A percentile compares a stretch with the other conserved stretches of the same genome.
Evolutionary conservation across 192 early-diverging fungal species (phyloP).

Genomic region (Coemansia sp.): DNA sequence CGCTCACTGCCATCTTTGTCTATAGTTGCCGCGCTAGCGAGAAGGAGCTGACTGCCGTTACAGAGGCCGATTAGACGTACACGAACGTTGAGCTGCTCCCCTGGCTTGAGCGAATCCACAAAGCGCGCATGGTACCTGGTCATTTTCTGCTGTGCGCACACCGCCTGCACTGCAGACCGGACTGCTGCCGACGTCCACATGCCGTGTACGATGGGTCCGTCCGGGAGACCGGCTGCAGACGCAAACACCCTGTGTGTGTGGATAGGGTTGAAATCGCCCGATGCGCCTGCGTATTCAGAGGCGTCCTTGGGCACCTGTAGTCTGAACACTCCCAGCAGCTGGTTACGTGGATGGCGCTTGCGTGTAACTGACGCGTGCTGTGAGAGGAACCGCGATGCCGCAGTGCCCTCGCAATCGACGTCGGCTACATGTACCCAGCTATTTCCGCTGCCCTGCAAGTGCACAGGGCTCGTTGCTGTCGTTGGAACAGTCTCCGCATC

Average conservation of each 20-base stretch:
- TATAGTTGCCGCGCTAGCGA: constrained; percentile 74
- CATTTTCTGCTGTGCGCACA: constrained; percentile 77
- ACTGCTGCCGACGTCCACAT: constrained; percentile 96
- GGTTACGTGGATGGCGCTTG: constrained; percentile 59
- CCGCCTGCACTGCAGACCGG: constrained; percentile 81
- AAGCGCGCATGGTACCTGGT: constrained; percentile 74
- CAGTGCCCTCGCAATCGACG: constrained; percentile 68
- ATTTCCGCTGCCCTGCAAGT: constrained; percentile 37
- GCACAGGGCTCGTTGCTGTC: constrained; percentile 60
- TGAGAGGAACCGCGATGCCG: constrained; percentile 70
- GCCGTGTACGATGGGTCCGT: constrained; percentile 93
- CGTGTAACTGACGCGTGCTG: constrained; percentile 66
- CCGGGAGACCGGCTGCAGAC: constrained; percentile 75
- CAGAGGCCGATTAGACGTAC: constrained; percentile 81
- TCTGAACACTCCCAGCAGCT: constrained; percentile 32
- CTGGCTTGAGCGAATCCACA: constrained; percentile 84
- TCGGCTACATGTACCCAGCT: constrained; percentile 68
- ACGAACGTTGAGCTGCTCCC: constrained; percentile 76
- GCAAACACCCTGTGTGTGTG: constrained; percentile 92
- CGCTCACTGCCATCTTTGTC: constrained; percentile 62
- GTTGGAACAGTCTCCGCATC: constrained; percentile 53
- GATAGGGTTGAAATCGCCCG: constrained; percentile 91
- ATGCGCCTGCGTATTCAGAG: constrained; percentile 70
- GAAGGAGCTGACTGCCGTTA: constrained; percentile 85
- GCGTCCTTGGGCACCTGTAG: background rate